Evolutionary conservation across 495 filamentous ascomycete genomes (phyloP).

Genomic region (Podospora pseudopauciseta): DNA sequence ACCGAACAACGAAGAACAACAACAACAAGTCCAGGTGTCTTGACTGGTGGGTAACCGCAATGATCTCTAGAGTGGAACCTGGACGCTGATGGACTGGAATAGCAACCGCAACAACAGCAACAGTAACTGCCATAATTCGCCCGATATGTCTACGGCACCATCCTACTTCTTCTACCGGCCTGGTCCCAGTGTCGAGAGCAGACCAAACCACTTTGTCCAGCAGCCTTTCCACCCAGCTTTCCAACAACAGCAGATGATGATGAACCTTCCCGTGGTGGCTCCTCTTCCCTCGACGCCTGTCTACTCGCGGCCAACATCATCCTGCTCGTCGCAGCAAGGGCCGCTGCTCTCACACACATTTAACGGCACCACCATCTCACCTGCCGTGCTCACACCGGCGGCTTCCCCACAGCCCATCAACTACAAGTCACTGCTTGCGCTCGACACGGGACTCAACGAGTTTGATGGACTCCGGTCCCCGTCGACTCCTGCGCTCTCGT

Average conservation of each 20-base stretch:
- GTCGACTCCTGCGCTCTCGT: slow-evolving; percentile 83
- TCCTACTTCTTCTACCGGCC: slow-evolving; percentile 91
- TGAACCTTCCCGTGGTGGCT: slow-evolving; percentile 50
- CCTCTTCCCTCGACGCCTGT: slow-evolving; percentile 61
- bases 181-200: slow-evolving; percentile 67
- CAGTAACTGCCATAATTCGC: slow-evolving; percentile 8
- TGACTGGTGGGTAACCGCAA: slow-evolving; percentile 28
- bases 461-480: slow-evolving; percentile 75
- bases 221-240: slow-evolving; percentile 53
- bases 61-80: neutral
- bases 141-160: slow-evolving; percentile 56
- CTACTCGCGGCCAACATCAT: slow-evolving; percentile 71
- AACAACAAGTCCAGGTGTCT: slow-evolving; percentile 11
- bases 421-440: slow-evolving; percentile 66
- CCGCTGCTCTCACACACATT: slow-evolving; percentile 60
- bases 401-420: slow-evolving; percentile 73
- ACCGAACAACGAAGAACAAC: slow-evolving; percentile 17
- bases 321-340: slow-evolving; percentile 48
- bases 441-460: slow-evolving; percentile 73
- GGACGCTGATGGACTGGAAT: slow-evolving; percentile 4
- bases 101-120: slow-evolving; percentile 3
- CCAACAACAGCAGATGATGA: slow-evolving; percentile 40
- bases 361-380: slow-evolving; percentile 44
- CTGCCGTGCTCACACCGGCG: slow-evolving; percentile 67
- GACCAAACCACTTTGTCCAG: slow-evolving; percentile 78